Evolutionary conservation across 805 yeast genomes (phyloP).

Genomic region (Starmerella stellata): DNA sequence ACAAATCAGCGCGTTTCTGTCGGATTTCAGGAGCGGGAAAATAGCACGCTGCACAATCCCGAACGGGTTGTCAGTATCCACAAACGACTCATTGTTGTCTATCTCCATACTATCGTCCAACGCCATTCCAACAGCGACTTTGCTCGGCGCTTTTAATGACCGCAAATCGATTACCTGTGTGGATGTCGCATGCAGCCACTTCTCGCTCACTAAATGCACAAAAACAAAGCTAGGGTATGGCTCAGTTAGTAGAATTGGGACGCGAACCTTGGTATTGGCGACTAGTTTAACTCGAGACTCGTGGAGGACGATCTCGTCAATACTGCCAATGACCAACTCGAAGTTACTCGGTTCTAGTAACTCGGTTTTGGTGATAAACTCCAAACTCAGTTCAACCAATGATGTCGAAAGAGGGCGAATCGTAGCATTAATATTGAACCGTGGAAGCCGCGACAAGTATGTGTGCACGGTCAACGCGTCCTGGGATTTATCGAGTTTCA

Average conservation of each 20-base stretch:
- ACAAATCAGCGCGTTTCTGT: slow-evolving; percentile 39
- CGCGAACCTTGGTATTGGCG: no score
- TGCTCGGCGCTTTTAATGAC: slow-evolving; percentile 34
- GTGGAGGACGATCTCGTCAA: slow-evolving; percentile 46
- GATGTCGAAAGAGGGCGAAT: slow-evolving; percentile 66
- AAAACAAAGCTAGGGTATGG: slow-evolving; percentile 40
- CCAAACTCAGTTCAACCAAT: slow-evolving; percentile 46
- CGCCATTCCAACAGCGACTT: neutral
- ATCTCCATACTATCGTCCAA: neutral
- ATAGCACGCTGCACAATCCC: slow-evolving; percentile 1
- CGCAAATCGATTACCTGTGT: slow-evolving; percentile 42
- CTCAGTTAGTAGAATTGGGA: slow-evolving; percentile 12
- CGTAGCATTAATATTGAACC: slow-evolving; percentile 36
- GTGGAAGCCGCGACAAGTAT: slow-evolving; percentile 56
- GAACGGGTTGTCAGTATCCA: neutral
- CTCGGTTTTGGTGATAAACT: no score
- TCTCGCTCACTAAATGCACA: slow-evolving; percentile 55
- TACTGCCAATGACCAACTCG: no score
- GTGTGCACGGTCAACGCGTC: slow-evolving; percentile 38
- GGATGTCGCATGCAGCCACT: slow-evolving; percentile 64
- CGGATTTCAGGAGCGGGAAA: slow-evolving; percentile 1
- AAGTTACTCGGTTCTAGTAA: no score
- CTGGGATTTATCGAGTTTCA: slow-evolving; percentile 35
- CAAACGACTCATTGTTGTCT: neutral
- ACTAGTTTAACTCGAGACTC: neutral